Conservation (phyloP, 768 basidiomycete genomes). For the Daedalea quercina region DNA sequence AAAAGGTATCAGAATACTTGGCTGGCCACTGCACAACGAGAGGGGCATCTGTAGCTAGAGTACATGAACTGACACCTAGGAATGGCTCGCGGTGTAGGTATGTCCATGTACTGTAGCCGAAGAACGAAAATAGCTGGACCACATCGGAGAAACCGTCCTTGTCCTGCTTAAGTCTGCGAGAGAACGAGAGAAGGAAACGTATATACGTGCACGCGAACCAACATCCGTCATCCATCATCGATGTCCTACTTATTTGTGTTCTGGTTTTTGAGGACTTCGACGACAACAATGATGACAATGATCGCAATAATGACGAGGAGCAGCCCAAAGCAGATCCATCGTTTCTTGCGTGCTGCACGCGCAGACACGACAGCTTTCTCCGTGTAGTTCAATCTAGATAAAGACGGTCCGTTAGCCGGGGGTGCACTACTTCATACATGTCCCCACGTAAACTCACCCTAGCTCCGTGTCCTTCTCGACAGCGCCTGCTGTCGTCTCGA, state of each 20-base stretch:
- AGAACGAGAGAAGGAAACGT: conserved; percentile 6
- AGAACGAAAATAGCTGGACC: background rate
- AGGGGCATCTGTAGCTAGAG: too few relatives aligned
- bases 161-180: background rate
- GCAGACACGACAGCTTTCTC: conserved; percentile 85
- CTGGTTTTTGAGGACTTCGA: conserved; percentile 42
- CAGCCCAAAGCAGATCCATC: conserved; percentile 94
- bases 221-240: background rate
- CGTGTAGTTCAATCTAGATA: conserved; percentile 66
- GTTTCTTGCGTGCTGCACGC: conserved; percentile 85
- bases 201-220: background rate
- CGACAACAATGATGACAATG: conserved; percentile 58
- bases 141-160: conserved; percentile 3
- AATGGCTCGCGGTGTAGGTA: background rate
- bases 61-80: too few relatives aligned
- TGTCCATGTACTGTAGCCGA: background rate
- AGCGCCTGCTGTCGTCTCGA: conserved; percentile 68
- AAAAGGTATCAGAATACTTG: too few relatives aligned
- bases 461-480: conserved; percentile 82
- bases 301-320: conserved; percentile 55
- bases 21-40: too few relatives aligned
- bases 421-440: background rate
- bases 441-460: conserved; percentile 46
- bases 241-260: conserved; percentile 18
- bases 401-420: background rate